Evolutionary conservation across 768 basidiomycete genomes (phyloP).

Genomic region (Termitomyces sp.): DNA sequence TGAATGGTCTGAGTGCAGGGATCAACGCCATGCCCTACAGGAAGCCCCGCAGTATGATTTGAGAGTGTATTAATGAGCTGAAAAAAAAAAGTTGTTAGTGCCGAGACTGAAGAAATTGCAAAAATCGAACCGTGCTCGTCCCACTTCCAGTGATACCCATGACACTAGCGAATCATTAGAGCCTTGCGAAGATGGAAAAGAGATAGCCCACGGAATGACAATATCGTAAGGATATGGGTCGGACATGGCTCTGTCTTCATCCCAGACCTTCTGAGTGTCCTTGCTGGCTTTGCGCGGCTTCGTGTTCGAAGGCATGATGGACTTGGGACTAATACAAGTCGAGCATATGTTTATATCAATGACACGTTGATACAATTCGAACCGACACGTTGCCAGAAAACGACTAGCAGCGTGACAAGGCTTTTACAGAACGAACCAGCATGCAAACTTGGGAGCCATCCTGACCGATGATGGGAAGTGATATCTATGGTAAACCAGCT

Average conservation of each 20-base stretch:
- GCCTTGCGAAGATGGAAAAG: neutral
- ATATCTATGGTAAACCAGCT: neutral
- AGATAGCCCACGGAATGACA: conserved; percentile 10
- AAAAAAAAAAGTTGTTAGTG: neutral
- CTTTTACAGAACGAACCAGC: neutral
- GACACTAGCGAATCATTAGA: neutral
- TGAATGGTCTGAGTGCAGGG: conserved; percentile 7
- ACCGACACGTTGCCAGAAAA: neutral
- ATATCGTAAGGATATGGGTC: conserved; percentile 11
- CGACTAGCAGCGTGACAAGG: neutral
- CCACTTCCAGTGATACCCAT: conserved; percentile 12
- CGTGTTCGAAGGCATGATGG: conserved; percentile 1
- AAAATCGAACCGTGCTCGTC: conserved; percentile 9
- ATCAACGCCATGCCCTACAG: conserved; percentile 11
- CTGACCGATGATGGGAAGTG: neutral
- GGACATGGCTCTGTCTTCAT: neutral
- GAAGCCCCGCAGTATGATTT: neutral
- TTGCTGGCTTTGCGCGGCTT: conserved; percentile 1
- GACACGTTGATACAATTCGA: neutral
- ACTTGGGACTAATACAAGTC: neutral
- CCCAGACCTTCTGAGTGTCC: conserved; percentile 1
- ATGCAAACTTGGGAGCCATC: neutral
- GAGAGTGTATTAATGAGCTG: conserved; percentile 11
- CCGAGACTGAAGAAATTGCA: neutral
- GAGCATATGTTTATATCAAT: neutral